Evolutionary conservation across 805 yeast genomes (phyloP), one percentile per base, ranked within the genome.

Genomic region (Saturnispora zaruensis): DNA sequence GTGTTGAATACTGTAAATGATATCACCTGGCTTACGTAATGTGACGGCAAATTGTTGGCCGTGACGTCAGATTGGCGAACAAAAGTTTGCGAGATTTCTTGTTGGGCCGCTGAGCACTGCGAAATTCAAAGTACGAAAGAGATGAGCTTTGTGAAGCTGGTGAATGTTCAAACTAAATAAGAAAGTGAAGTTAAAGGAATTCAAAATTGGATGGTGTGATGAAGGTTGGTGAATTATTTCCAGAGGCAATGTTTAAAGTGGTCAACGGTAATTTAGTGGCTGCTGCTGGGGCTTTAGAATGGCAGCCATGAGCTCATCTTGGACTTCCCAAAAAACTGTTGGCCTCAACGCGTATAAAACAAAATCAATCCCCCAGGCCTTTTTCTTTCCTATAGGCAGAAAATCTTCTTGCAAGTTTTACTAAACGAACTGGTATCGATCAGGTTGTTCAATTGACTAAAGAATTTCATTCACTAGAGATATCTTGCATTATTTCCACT

Each of bases 271-370:
- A 11, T 14, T 7, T 11, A 28, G 13, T 28, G 32, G 32, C 32
- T 28, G 32, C 32, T 28, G 3, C 14, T 28, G 13, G 13, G 32
- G 32, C 32, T 3, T 28, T 28, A 13, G 13, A 28, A 9, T 28
- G 32, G 32, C 28, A 7, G 9, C 40, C 16, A 20, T 38, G 42
- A 38, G 45, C 45, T 43, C 37, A 43, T 24, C 45, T 16, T 41
- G 11, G 37, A 26, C 16, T 24, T 25, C 44, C 30, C 8, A 37
- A 47, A 47, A 47, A 47, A 33, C 28, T 47, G 50, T 47, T 47
- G 50, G 50, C 45, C 50, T 32, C 45, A 28, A 47, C 50, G 50
- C 50, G 50, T 47, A 47, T 47, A 47, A 47, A 47, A 47, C 32
- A 7, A 42, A 47, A 33, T 40, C 38, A 18, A 8, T 36, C 40